A percentile compares a stretch with the other conserved stretches of the same genome.
These are phyloP conservation scores for Metschnikowia gelsemii DNA, from an alignment of 805 yeast species.

Conservation along the genomic window DNA sequence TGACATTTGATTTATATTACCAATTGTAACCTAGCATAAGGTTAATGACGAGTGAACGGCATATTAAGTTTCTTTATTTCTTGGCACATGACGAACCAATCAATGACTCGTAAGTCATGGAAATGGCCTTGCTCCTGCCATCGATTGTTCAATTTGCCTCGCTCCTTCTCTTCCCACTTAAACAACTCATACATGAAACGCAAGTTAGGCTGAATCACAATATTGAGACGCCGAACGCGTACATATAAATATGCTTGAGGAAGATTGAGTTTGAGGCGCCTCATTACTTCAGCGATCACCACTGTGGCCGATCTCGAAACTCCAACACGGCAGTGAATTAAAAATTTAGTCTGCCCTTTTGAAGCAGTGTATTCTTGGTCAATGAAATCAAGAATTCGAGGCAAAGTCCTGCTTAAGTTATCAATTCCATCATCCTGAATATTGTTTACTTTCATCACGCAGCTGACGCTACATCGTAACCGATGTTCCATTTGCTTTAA, in stretches of 20 bases:
- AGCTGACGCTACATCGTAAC: slow-evolving; percentile 29
- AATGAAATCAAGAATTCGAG: slow-evolving; percentile 63
- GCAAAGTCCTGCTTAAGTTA: slow-evolving; percentile 60
- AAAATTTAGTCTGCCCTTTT: slow-evolving; percentile 26
- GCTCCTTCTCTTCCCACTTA: slow-evolving; percentile 37
- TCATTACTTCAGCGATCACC: slow-evolving; percentile 93
- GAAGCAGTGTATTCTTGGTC: slow-evolving; percentile 35
- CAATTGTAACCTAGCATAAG: too few relatives aligned
- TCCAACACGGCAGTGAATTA: slow-evolving; percentile 94
- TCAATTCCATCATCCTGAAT: slow-evolving; percentile 92
- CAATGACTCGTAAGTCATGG: slow-evolving; percentile 56
- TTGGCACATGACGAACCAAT: slow-evolving; percentile 85
- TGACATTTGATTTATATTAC: too few relatives aligned
- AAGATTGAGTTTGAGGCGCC: slow-evolving; percentile 60
- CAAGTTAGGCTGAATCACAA: slow-evolving; percentile 91
- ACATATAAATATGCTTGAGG: slow-evolving; percentile 84
- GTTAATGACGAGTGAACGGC: slow-evolving; percentile 31
- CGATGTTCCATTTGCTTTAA: neutral
- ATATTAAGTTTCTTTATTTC: slow-evolving; percentile 77
- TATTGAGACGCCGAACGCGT: slow-evolving; percentile 85
- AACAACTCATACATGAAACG: slow-evolving; percentile 85
- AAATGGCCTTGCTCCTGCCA: neutral
- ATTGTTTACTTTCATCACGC: slow-evolving; percentile 63
- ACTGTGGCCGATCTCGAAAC: slow-evolving; percentile 94
- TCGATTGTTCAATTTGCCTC: slow-evolving; percentile 3